Evolutionary conservation across 2,329 filamentous ascomycete species (phyloP).

Genomic region (Xylaria digitata): DNA sequence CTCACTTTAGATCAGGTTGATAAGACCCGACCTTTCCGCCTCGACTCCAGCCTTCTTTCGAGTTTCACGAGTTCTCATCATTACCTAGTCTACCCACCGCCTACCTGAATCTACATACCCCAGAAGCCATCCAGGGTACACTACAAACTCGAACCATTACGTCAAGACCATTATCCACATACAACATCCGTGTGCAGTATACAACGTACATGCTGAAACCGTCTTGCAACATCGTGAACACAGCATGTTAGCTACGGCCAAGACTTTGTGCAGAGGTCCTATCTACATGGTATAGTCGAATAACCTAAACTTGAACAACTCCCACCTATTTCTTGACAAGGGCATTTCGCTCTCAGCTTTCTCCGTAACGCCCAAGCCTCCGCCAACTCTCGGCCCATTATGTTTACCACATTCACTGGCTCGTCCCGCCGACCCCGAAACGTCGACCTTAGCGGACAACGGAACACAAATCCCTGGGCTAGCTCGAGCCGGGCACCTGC

Average conservation of each 20-base stretch:
- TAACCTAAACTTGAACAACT: not conserved
- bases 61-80: not conserved
- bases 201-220: not conserved
- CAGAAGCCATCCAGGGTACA: not conserved
- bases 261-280: constrained; percentile 17
- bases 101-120: not conserved
- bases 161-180: constrained; percentile 27
- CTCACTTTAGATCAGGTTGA: constrained; percentile 15
- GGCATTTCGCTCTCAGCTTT: not conserved
- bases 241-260: constrained; percentile 29
- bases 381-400: constrained; percentile 54
- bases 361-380: not conserved
- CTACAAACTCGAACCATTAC: constrained; percentile 30
- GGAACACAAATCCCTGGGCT: constrained; percentile 80
- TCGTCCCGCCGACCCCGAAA: constrained; percentile 86
- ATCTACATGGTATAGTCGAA: constrained; percentile 12
- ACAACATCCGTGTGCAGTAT: constrained; percentile 1
- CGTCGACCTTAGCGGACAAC: constrained; percentile 90
- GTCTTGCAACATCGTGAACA: constrained; percentile 12
- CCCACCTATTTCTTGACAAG: not conserved
- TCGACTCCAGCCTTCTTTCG: not conserved
- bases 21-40: not conserved
- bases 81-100: not conserved
- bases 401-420: constrained; percentile 95
- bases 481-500: constrained; percentile 68